phyloP scores from a whole-genome alignment of 2,329 filamentous ascomycete species.

The Trichoderma atroviride region DNA sequence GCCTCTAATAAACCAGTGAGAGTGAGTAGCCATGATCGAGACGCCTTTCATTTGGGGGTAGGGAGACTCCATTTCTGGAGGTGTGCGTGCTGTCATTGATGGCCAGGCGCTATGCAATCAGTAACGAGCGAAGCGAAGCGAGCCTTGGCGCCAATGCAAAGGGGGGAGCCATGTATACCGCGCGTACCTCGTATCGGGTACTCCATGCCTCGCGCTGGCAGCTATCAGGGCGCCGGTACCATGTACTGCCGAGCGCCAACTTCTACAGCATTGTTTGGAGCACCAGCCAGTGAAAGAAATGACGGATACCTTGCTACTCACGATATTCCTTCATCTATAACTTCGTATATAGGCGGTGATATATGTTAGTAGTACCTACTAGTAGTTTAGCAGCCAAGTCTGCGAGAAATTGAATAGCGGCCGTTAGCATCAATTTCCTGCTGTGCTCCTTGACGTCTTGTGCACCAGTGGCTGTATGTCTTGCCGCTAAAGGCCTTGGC shows the following conservation, averaged over 20 bases:
- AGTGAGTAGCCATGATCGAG: background rate
- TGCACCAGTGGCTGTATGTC: background rate
- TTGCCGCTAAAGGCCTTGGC: conserved; percentile 17
- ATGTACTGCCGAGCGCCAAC: background rate
- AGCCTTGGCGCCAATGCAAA: conserved; percentile 7
- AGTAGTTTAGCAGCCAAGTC: too few species aligned
- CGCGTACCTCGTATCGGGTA: background rate
- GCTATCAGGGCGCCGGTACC: background rate
- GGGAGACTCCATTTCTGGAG: background rate
- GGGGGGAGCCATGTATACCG: background rate
- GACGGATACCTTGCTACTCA: background rate
- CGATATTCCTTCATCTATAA: background rate
- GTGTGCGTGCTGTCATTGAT: background rate
- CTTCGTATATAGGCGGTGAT: background rate
- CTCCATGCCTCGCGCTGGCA: background rate
- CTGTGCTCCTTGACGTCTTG: background rate
- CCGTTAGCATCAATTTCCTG: background rate
- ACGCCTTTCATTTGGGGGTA: background rate
- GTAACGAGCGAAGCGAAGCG: conserved; percentile 10
- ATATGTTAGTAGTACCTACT: too few species aligned
- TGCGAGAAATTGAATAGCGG: background rate
- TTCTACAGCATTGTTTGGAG: background rate
- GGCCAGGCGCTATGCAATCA: background rate
- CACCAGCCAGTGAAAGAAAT: background rate
- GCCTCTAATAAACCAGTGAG: background rate